Evolutionary conservation across 306 rosid genomes (phyloP), one percentile per base, ranked within the genome.

Genomic region (Arachis stenosperma): DNA sequence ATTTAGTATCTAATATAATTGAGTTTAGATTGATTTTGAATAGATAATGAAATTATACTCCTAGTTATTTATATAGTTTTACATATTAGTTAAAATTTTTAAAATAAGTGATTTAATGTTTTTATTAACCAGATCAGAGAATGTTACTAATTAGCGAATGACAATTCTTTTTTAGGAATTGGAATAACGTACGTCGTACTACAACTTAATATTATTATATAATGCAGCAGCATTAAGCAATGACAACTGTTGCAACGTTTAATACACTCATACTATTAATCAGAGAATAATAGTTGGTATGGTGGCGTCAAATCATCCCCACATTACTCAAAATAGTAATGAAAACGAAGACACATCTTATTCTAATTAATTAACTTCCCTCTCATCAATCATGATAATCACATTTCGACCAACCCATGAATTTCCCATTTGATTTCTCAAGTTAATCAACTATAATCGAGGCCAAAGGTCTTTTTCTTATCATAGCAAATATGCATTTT

Each of bases 281-380:
- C 5, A 37, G 37, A 46, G 47, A 70, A 47, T 73, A 13, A 40
- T 46, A 12, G 67, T 75, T 75, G 73, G 9, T 22, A 17, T 47
- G 55, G 59, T 67, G 54, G 5, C 51, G 42, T 58, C 80, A 76
- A 76, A 58, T 59, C 74, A 58, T 59, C 74, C 67, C 33, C 22
- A 58, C 6, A 75, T 46, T 22, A 22, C 46, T 66, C 15, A 15
- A 50, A 60, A 7, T 48, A 48, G 6, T 43, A 6, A 8, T 13
- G 62, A 61, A 37, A 73, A 62, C 11, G 67, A 63, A 48, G 39
- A 12, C 69, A 11, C 29, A 10, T 47, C 77, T 36, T 43, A 22
- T 55, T 22, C 9, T 30, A 9, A 5, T 6, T 37, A 5, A 9
- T 6, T 37, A 5, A 9, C 50, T 37, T 2, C 8, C 37, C 4